Evolutionary conservation across 2,329 filamentous ascomycete genomes (phyloP).

Genomic region (Phoma herbarum): DNA sequence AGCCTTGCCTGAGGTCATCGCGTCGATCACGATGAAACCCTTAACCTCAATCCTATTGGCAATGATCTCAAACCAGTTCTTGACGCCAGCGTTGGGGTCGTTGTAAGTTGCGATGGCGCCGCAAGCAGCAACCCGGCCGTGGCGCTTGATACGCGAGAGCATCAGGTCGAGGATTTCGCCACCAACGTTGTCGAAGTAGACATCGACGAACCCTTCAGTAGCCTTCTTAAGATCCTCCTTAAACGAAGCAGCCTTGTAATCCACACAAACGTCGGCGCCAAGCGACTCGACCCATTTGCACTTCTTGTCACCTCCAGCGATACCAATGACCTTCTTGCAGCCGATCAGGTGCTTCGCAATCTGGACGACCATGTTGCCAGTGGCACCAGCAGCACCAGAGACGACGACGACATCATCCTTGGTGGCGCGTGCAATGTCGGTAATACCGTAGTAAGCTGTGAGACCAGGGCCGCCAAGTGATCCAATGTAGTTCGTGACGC

Average conservation of each 20-base stretch:
- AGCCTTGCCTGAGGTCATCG: constrained; percentile 39
- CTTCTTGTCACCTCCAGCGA: constrained; percentile 62
- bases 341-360: constrained; percentile 61
- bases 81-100: constrained; percentile 43
- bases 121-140: constrained; percentile 55
- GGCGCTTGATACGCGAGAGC: constrained; percentile 53
- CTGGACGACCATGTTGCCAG: constrained; percentile 73
- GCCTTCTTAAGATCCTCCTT: constrained; percentile 57
- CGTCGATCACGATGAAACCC: constrained; percentile 58
- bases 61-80: constrained; percentile 57
- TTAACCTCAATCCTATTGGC: constrained; percentile 54
- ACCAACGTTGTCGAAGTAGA: constrained; percentile 63
- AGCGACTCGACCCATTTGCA: constrained; percentile 61
- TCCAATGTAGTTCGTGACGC: constrained; percentile 57
- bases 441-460: constrained; percentile 79
- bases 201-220: constrained; percentile 61
- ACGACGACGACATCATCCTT: constrained; percentile 77
- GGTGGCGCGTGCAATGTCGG: constrained; percentile 71
- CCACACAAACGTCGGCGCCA: constrained; percentile 63
- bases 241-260: constrained; percentile 63
- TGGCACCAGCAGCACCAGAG: constrained; percentile 79
- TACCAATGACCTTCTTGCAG: constrained; percentile 61
- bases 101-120: constrained; percentile 58
- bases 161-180: constrained; percentile 59
- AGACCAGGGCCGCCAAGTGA: constrained; percentile 63